A percentile compares a stretch with the other conserved stretches of the same genome.
Evolutionary conservation across 371 early-diverging fungal species (phyloP).

Genomic region (Mucor piriformis): DNA sequence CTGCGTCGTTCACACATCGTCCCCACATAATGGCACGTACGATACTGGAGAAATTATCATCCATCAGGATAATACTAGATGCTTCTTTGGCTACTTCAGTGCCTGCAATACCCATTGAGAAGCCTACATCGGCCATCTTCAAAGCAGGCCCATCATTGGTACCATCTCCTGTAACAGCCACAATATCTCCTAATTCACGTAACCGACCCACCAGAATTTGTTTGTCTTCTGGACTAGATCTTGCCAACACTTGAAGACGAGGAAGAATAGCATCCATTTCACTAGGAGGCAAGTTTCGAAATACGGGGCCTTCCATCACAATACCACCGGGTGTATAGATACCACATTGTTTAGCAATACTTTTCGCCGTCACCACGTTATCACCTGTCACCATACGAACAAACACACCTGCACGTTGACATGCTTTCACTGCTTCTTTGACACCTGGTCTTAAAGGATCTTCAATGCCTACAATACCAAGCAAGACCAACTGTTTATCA

Average conservation of each 20-base stretch:
- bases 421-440: constrained; percentile 61
- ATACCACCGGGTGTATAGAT: constrained; percentile 64
- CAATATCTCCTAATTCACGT: constrained; percentile 64
- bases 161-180: constrained; percentile 83
- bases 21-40: constrained; percentile 79
- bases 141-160: constrained; percentile 75
- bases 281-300: constrained; percentile 55
- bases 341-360: constrained; percentile 70
- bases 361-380: constrained; percentile 68
- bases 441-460: constrained; percentile 75
- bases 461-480: constrained; percentile 70
- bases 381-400: constrained; percentile 87
- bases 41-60: constrained; percentile 77
- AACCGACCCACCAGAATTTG: constrained; percentile 65
- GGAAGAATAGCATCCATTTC: constrained; percentile 66
- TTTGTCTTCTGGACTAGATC: constrained; percentile 76
- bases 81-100: constrained; percentile 82
- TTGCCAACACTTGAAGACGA: constrained; percentile 68
- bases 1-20: constrained; percentile 71
- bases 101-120: constrained; percentile 78
- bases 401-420: constrained; percentile 74
- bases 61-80: constrained; percentile 72
- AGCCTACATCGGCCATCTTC: constrained; percentile 77
- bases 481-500: constrained; percentile 45
- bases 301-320: constrained; percentile 70